These are phyloP conservation scores for Trichoderma polysporum DNA, from an alignment of 2,329 filamentous ascomycete genomes.

Conservation along the genomic window DNA sequence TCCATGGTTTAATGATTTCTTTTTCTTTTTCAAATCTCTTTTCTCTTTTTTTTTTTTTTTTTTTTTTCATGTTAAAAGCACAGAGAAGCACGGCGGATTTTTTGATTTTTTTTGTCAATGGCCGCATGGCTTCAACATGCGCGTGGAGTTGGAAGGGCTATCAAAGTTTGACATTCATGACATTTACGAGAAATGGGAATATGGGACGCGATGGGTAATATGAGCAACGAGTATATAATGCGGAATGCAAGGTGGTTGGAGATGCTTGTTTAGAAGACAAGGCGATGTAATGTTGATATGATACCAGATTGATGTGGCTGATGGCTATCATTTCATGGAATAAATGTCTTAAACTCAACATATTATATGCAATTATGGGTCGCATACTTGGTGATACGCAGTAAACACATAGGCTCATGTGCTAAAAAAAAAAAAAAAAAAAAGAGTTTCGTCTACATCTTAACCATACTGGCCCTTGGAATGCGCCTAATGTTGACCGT, in stretches of 20 bases:
- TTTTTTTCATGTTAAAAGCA: neutral
- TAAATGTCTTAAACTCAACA: neutral
- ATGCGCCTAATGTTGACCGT: neutral
- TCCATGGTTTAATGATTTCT: too few species aligned
- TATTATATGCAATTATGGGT: neutral
- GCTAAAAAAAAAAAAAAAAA: neutral
- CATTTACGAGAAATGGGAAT: neutral
- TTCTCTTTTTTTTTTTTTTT: too few species aligned
- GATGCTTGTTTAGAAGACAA: neutral
- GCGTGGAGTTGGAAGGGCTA: neutral
- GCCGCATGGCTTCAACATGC: neutral
- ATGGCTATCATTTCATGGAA: neutral
- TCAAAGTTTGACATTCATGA: neutral
- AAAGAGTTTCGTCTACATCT: neutral
- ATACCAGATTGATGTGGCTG: constrained; percentile 7
- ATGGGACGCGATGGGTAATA: neutral
- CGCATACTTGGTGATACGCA: neutral
- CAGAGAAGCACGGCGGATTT: neutral
- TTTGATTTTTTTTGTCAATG: neutral
- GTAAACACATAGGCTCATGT: neutral
- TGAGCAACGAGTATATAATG: constrained; percentile 11
- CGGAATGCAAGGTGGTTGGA: neutral
- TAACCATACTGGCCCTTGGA: neutral
- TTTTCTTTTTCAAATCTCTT: too few species aligned
- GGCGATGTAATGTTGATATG: neutral